phyloP scores from a whole-genome alignment of 768 basidiomycete species.

The Tylopilus subfusipes region DNA sequence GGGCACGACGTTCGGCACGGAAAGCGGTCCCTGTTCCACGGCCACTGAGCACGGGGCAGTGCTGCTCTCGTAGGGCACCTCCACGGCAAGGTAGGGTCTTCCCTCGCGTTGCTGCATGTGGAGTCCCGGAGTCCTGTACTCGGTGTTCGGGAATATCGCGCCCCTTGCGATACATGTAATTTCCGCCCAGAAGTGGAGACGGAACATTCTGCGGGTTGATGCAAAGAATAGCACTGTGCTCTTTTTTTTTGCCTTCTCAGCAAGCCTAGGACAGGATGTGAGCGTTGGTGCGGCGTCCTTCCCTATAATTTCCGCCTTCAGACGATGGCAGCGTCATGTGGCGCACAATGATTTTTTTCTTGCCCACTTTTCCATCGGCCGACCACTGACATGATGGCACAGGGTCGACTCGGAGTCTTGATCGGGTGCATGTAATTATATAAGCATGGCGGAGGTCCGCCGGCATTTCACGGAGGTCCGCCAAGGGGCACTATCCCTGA shows the following conservation, averaged over 20 bases:
- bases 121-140: background rate
- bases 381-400: background rate
- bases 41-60: conserved; percentile 5
- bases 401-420: background rate
- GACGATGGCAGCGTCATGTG: background rate
- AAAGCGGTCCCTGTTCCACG: conserved; percentile 2
- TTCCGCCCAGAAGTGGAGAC: conserved; percentile 18
- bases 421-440: background rate
- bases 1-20: conserved; percentile 4
- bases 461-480: conserved; percentile 19
- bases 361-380: background rate
- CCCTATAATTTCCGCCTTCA: conserved; percentile 9
- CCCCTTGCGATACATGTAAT: conserved; percentile 19
- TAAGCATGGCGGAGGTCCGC: conserved; percentile 10
- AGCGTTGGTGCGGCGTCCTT: background rate
- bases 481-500: conserved; percentile 9
- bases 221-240: conserved; percentile 2
- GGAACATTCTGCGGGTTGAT: background rate
- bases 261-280: background rate
- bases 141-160: conserved; percentile 3
- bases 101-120: conserved; percentile 2
- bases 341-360: background rate
- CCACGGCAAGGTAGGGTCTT: conserved; percentile 20
- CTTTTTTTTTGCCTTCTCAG: conserved; percentile 5
- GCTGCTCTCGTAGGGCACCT: conserved; percentile 12